Conservation (phyloP, 192 early-diverging fungal species). For the Radiomyces spectabilis region DNA sequence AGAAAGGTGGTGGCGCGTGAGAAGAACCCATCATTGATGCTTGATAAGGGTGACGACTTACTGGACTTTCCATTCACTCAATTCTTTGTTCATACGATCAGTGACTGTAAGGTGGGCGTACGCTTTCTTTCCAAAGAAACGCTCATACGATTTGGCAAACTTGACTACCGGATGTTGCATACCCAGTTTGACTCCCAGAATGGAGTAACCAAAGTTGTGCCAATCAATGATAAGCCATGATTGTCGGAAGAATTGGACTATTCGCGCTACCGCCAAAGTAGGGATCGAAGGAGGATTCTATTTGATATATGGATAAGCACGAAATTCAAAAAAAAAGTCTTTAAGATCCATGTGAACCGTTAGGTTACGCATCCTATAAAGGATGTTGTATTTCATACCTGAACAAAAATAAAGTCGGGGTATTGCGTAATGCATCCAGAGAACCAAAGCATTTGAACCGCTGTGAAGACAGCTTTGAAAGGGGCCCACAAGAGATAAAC, state of each 20-base stretch:
- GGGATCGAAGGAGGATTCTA: constrained; percentile 96
- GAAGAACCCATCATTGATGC: too few relatives aligned
- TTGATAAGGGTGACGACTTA: constrained; percentile 30
- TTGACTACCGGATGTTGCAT: constrained; percentile 41
- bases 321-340: background rate
- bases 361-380: too few relatives aligned
- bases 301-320: background rate
- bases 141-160: constrained; percentile 56
- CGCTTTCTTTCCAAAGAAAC: constrained; percentile 54
- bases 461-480: constrained; percentile 55
- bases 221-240: constrained; percentile 86
- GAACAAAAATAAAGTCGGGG: constrained; percentile 67
- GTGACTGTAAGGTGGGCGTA: constrained; percentile 84
- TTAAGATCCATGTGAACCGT: too few relatives aligned
- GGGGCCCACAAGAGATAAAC: constrained; percentile 64
- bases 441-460: constrained; percentile 52
- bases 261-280: constrained; percentile 71
- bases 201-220: constrained; percentile 94
- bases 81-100: constrained; percentile 65
- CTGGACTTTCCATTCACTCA: constrained; percentile 59
- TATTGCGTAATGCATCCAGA: constrained; percentile 46
- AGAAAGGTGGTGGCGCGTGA: too few relatives aligned
- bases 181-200: constrained; percentile 72
- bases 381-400: constrained; percentile 40
- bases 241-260: constrained; percentile 56